phyloP scores from a whole-genome alignment of 1,284 basidiomycete species.

The Bondarzewia mesenterica region DNA sequence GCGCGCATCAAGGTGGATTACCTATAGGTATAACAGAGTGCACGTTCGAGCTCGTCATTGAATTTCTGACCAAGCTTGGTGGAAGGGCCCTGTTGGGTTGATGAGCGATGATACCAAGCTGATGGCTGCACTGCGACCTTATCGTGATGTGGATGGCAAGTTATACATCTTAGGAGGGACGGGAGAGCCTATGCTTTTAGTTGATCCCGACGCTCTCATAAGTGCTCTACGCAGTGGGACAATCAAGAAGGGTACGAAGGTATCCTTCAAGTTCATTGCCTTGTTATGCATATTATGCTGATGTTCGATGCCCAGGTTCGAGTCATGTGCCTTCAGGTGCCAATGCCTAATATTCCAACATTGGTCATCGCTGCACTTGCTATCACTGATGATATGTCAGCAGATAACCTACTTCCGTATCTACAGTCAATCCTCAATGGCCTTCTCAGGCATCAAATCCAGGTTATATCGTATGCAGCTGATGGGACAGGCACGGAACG shows the following conservation, averaged over 20 bases:
- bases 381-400: slow-evolving; percentile 15
- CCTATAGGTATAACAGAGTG: neutral
- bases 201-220: slow-evolving; percentile 11
- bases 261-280: neutral
- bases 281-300: neutral
- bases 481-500: slow-evolving; percentile 18
- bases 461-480: slow-evolving; percentile 11
- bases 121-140: neutral
- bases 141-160: neutral
- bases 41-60: neutral
- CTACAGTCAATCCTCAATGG: slow-evolving; percentile 6
- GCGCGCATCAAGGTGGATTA: neutral
- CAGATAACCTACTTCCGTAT: slow-evolving; percentile 9
- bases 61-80: neutral
- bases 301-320: slow-evolving; percentile 14
- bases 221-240: slow-evolving; percentile 2
- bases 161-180: slow-evolving; percentile 11
- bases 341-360: slow-evolving; percentile 17
- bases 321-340: slow-evolving; percentile 17
- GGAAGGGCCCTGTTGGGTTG: neutral
- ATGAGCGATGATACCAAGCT: neutral
- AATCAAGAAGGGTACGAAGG: slow-evolving; percentile 14
- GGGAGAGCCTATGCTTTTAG: slow-evolving; percentile 12
- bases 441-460: slow-evolving; percentile 1
- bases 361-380: slow-evolving; percentile 21